A percentile compares a stretch with the other conserved stretches of the same genome.
Conservation (phyloP, 352 stramenopile genomes). For the Phytophthora syringae region DNA sequence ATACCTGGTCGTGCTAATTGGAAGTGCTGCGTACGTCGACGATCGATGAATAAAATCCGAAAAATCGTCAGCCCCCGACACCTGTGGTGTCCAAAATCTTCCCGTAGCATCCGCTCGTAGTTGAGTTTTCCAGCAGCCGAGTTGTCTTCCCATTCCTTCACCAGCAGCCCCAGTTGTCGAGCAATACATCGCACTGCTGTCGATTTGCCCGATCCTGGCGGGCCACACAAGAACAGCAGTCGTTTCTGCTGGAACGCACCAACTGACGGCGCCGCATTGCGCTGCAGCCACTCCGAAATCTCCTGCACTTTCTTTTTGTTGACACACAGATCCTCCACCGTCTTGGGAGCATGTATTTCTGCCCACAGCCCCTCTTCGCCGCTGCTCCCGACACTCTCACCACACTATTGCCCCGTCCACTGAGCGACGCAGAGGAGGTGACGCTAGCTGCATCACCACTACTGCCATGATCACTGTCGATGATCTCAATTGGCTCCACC, state of each 20-base stretch:
- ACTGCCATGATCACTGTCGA: slow-evolving; percentile 46
- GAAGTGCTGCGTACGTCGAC: slow-evolving; percentile 69
- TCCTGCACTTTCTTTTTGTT: slow-evolving; percentile 87
- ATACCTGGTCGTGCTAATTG: slow-evolving; percentile 37
- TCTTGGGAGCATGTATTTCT: slow-evolving; percentile 48
- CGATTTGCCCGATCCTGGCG: slow-evolving; percentile 84
- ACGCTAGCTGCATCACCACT: slow-evolving; percentile 24
- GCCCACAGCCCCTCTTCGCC: slow-evolving; percentile 48
- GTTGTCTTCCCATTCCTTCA: slow-evolving; percentile 85
- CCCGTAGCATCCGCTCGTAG: slow-evolving; percentile 58
- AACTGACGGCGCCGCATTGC: slow-evolving; percentile 29
- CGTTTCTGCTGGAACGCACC: slow-evolving; percentile 44
- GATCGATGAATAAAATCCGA: slow-evolving; percentile 80
- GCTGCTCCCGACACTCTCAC: background rate
- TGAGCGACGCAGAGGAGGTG: slow-evolving; percentile 3
- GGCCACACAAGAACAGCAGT: slow-evolving; percentile 82
- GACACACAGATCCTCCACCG: slow-evolving; percentile 75
- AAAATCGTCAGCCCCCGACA: slow-evolving; percentile 75
- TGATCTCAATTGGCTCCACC: slow-evolving; percentile 26
- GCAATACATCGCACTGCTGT: slow-evolving; percentile 74
- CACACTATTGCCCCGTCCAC: slow-evolving; percentile 6
- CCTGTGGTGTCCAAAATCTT: slow-evolving; percentile 57
- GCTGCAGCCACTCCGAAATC: slow-evolving; percentile 64
- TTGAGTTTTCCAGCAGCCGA: slow-evolving; percentile 51
- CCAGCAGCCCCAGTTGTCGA: slow-evolving; percentile 41